A percentile compares a stretch with the other conserved stretches of the same genome.
Evolutionary conservation across 306 rosid species (phyloP).

Genomic region (Vigna unguiculata): DNA sequence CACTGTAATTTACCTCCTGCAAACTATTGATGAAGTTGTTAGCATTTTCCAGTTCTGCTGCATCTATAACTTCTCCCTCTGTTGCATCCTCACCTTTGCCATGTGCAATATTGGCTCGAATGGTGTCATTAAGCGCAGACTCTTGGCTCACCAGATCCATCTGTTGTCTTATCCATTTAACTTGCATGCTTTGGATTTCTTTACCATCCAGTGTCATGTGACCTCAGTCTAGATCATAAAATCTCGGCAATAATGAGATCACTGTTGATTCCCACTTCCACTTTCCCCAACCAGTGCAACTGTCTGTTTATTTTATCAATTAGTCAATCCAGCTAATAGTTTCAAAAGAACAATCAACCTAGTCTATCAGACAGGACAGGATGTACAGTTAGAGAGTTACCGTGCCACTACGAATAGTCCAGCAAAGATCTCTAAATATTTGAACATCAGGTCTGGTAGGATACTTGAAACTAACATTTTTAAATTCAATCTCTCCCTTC

Average conservation of each 20-base stretch:
- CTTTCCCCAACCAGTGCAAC: conserved; percentile 78
- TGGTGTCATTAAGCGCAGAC: conserved; percentile 66
- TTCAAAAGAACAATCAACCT: not conserved
- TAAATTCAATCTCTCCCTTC: conserved; percentile 73
- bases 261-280: conserved; percentile 75
- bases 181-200: conserved; percentile 57
- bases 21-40: conserved; percentile 69
- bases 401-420: conserved; percentile 70
- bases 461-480: conserved; percentile 73
- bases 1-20: conserved; percentile 54
- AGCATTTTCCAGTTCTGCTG: conserved; percentile 68
- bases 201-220: conserved; percentile 63
- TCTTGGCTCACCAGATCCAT: conserved; percentile 81
- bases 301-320: conserved; percentile 46
- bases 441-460: conserved; percentile 70
- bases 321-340: conserved; percentile 24
- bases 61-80: conserved; percentile 67
- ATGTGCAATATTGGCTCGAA: conserved; percentile 66
- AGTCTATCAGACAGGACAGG: not conserved
- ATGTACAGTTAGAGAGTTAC: conserved; percentile 35
- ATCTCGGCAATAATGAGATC: conserved; percentile 62
- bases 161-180: conserved; percentile 71
- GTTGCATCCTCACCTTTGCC: conserved; percentile 67
- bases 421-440: conserved; percentile 66
- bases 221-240: conserved; percentile 73